Base-by-base conservation (phyloP, 306 rosid genomes). In the Datisca glomerata region DNA sequence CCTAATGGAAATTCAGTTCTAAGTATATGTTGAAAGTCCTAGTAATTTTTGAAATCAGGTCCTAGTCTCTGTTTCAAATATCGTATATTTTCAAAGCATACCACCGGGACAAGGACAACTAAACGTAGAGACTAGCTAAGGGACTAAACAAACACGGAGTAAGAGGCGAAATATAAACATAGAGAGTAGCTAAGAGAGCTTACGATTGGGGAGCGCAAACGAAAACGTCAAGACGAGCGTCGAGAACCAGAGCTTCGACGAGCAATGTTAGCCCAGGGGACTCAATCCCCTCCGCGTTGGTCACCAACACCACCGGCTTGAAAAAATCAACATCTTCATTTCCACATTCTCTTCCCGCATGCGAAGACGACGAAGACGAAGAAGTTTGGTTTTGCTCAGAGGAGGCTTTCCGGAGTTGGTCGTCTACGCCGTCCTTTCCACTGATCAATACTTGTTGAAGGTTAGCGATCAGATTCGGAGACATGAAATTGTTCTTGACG, bases 201-300 rank as follows among this genome's bases (percentile, higher is more conserved):
- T 12, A 75, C 82, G 55, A 43, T 55, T 66, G 56, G 19, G 82
- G 74, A 56, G 78, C 72, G 38, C 74, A 66, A 32, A 75, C 75
- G 56, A 21, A 46, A 17, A 75, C 65, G 0, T 69, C 66, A 22
- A 66, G 36, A 25, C 63, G 61, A 13, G 42, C 41, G 24, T 62
- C 69, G 13, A 23, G 61, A 39, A 24, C 45, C 20, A 70, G 82
- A 19, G 74, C 78, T 45, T 74, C 43, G 29, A 70, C 61, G 5
- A 75, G 78, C 19, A 46, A 24, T 18, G 57, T 31, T 31, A 75
- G 78, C 18, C 82, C 78, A 9, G 47, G 51, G 23, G 82, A 70
- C 19, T 70, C 63, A 14, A 55, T 66, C 12, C 82, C 78, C 19
- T 70, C 69, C 1, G 55, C 82, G 21, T 55, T 70, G 24, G 82